Evolutionary conservation across 768 basidiomycete species (phyloP).

Genomic region (Suillus subaureus): DNA sequence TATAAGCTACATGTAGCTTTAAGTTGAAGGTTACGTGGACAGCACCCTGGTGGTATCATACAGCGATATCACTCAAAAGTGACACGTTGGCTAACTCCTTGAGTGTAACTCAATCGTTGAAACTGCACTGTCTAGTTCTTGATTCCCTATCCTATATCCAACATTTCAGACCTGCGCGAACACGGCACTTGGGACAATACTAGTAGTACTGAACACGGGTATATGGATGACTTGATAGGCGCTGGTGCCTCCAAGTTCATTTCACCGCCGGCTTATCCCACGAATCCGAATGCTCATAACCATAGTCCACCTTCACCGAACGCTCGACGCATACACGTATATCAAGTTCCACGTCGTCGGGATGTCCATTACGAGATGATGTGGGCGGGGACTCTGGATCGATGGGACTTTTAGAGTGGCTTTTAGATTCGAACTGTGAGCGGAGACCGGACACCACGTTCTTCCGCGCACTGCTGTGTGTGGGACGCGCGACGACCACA

Average conservation of each 20-base stretch:
- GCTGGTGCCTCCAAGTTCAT: not conserved
- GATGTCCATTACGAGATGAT: not conserved
- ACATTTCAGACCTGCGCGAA: not conserved
- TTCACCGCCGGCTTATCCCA: constrained; percentile 18
- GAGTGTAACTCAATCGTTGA: not conserved
- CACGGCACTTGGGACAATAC: not conserved
- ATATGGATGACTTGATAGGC: not conserved
- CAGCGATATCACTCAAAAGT: not conserved
- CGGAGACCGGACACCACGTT: constrained; percentile 24
- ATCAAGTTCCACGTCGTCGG: constrained; percentile 30
- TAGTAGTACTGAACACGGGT: not conserved
- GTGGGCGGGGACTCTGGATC: constrained; percentile 26
- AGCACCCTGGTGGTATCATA: not conserved
- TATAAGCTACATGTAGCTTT: no score
- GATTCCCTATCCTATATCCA: not conserved
- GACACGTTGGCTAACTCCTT: not conserved
- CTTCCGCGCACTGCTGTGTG: constrained; percentile 14
- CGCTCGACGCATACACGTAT: constrained; percentile 34
- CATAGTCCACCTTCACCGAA: constrained; percentile 29
- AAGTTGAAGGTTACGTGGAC: not conserved
- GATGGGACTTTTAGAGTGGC: constrained; percentile 12
- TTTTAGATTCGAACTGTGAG: constrained; percentile 26
- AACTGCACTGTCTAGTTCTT: not conserved
- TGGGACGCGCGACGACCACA: not conserved
- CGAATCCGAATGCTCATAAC: constrained; percentile 9